Conservation (phyloP, 2,329 filamentous ascomycete species). For the Penicillium freii region DNA sequence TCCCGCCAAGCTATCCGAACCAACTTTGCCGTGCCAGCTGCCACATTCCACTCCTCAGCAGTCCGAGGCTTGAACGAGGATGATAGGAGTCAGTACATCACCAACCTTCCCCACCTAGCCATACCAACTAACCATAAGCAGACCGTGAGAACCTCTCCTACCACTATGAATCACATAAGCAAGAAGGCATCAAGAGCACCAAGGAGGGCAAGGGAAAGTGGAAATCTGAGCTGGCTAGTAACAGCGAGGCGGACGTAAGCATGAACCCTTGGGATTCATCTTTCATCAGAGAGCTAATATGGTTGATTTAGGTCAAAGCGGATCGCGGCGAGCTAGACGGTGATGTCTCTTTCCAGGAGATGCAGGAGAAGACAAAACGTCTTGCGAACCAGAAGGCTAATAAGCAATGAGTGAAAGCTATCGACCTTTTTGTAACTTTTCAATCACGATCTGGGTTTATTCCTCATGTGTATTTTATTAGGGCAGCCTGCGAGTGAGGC, state of each 20-base stretch:
- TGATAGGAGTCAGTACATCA: conserved; percentile 32
- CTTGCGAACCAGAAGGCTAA: conserved; percentile 16
- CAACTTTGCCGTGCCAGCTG: conserved; percentile 13
- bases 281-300: conserved; percentile 1
- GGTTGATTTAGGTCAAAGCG: conserved; percentile 51
- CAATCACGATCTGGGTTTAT: neutral
- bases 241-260: conserved; percentile 72
- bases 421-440: neutral
- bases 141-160: conserved; percentile 46
- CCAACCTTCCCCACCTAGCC: neutral
- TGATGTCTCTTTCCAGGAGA: conserved; percentile 45
- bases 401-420: conserved; percentile 4
- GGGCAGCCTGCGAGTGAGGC: neutral
- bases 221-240: conserved; percentile 73
- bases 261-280: neutral
- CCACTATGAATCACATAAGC: conserved; percentile 57
- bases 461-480: neutral
- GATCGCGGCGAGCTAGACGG: conserved; percentile 52
- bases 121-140: conserved; percentile 9
- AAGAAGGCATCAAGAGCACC: conserved; percentile 54
- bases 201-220: conserved; percentile 67
- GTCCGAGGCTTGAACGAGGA: conserved; percentile 35
- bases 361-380: conserved; percentile 61
- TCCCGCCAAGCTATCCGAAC: conserved; percentile 25
- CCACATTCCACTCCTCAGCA: conserved; percentile 33